Base-by-base conservation (phyloP, 805 yeast species). In the Starmerella vitae region DNA sequence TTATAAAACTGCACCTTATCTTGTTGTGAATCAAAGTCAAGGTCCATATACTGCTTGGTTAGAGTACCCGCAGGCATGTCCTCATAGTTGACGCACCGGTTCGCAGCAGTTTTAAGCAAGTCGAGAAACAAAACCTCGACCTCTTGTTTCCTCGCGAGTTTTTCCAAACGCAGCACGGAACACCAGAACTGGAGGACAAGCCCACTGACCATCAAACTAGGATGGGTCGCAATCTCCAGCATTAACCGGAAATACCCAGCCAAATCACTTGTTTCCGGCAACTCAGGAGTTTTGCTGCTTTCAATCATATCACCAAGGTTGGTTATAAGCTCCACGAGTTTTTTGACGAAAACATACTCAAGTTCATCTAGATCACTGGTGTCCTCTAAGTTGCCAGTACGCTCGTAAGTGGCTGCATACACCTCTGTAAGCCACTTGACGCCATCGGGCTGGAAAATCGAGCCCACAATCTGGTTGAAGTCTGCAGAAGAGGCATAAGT, bases 131-230 rank as follows among this genome's bases (percentile, higher is more conserved):
- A 59, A 6, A 62, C 61, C 37, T 67, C 66, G 30, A 79, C 73
- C 32, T 54, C 57, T 2, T 50, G 49, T 21, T 46, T 50, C 14
- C 53, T 43, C 25, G 52, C 47, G 18, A 80, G 64, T 43, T 77
- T 82, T 49, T 85, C 94, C 41, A 77, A 72, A 51, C 99, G 70
- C 37, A 93, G 62, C 48, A 88, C 74, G 2, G 88, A 73, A 44
- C 93, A 84, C 98, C 98, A 93, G 63, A 91, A 79, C 56, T 85
- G 94, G 37, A 91, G 61, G 0, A 95, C 81, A 14, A 91, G 67
- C 0, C 95, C 94, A 36, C 94, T 78, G 3, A 88, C 77, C n/a
- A 88, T 78, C 40, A 91, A 66, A 51, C 94, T 81, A 20, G 83
- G 80, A 54, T 84, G 91, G 51, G 68, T 71, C 0, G 94, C 81